Base-by-base conservation (phyloP, 2,329 filamentous ascomycete genomes). In the Penicillium sp. region DNA sequence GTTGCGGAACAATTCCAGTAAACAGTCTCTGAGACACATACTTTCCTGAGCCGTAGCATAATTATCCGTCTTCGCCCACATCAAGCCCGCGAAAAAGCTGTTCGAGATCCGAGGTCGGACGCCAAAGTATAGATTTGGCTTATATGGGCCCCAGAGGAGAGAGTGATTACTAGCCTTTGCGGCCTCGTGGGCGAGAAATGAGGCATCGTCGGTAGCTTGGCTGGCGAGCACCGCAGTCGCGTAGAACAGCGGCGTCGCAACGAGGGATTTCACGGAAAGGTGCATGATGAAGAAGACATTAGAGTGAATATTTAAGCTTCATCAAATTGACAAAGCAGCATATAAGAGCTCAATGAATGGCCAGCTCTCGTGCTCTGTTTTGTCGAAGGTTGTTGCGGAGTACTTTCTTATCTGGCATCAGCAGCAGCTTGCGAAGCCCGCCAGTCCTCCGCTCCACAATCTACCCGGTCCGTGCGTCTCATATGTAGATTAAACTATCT, bases 131-230 rank as follows among this genome's bases (percentile, higher is more conserved):
- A 98, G 79, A 73, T 97, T 97, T 0, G 94, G 91, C 69, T 92
- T 88, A 80, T 98, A 99, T 1, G 95, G 92, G 0, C 95, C 95
- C 95, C 95, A 99, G 81, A 98, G 84, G 70, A 99, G 83, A 72
- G 90, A 94, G 73, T 96, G 86, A 77, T 98, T 97, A 69, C 82
- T 85, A 26, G 82, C 81, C 71, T 71, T 76, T 29, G 75, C 75
- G 51, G 79, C 71, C 69, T 83, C 81, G 63, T 75, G 74, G 61
- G 71, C 72, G 62, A 78, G 66, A 55, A 73, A 56, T 26, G 76
- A 74, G 35, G 72, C 70, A 70, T 79, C 74, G 57, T 72, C 68
- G 41, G 65, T 58, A 57, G 70, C 70, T 64, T 67, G 64, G 52
- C 50, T 66, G 45, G 73, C 73, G 64, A 70, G 48, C 55, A 70